These are phyloP conservation scores for Anthracocystis setariae DNA, from an alignment of 1,284 basidiomycete species.

Conservation along the genomic window DNA sequence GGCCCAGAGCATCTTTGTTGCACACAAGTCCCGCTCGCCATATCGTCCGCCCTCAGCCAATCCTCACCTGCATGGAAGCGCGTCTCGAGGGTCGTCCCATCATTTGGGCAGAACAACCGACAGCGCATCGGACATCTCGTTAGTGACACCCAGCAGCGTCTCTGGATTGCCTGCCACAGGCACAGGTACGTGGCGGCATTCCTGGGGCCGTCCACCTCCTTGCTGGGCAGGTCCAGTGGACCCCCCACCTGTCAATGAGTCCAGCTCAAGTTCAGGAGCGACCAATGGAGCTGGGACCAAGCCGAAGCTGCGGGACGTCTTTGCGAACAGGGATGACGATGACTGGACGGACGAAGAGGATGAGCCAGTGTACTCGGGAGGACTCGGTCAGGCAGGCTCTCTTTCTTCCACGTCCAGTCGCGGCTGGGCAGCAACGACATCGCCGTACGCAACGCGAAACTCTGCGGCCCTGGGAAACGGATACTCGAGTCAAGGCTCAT, in stretches of 20 bases:
- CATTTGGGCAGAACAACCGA: not conserved
- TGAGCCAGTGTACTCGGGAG: constrained; percentile 54
- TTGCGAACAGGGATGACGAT: constrained; percentile 52
- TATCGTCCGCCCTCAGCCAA: constrained; percentile 63
- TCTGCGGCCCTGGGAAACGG: constrained; percentile 22
- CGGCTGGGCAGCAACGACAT: not conserved
- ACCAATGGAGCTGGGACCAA: constrained; percentile 2
- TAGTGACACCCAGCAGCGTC: constrained; percentile 4
- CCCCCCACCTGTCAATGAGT: constrained; percentile 22
- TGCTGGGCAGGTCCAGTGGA: constrained; percentile 61
- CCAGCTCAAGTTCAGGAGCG: not conserved
- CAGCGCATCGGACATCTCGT: not conserved
- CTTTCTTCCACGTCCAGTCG: constrained; percentile 17
- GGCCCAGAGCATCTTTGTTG: constrained; percentile 56
- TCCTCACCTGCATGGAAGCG: constrained; percentile 40
- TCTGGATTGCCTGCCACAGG: constrained; percentile 30
- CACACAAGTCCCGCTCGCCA: constrained; percentile 56
- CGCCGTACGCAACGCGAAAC: constrained; percentile 39
- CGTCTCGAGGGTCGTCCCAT: constrained; percentile 18
- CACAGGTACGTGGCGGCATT: constrained; percentile 54
- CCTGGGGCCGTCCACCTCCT: constrained; percentile 63
- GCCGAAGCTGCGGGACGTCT: constrained; percentile 58
- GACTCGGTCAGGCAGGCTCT: constrained; percentile 56
- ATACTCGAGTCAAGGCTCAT: constrained; percentile 4
- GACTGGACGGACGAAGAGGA: constrained; percentile 64